Conservation (phyloP, 805 yeast species). For the Saccharomyces mikatae region DNA sequence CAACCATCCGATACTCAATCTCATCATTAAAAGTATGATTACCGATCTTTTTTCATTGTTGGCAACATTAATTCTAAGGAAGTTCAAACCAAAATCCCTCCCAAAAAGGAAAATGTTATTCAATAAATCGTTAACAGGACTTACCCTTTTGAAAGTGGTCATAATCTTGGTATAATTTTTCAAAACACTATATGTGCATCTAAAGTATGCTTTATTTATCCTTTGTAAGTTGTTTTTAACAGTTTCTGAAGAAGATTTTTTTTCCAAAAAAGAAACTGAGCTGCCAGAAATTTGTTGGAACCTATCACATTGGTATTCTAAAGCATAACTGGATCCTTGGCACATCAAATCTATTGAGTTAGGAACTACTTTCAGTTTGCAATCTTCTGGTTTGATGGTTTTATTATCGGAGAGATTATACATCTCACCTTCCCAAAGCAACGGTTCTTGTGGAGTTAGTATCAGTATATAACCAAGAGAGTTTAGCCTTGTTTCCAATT, state of each 20-base stretch:
- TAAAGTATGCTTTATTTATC: slow-evolving; percentile 58
- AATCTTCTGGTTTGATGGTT: slow-evolving; percentile 25
- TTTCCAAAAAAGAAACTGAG: slow-evolving; percentile 47
- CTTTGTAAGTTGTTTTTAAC: slow-evolving; percentile 68
- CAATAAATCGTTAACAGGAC: slow-evolving; percentile 67
- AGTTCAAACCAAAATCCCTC: slow-evolving; percentile 71
- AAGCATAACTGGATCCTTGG: slow-evolving; percentile 55
- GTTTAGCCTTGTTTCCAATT: slow-evolving; percentile 23
- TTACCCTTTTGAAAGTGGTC: slow-evolving; percentile 47
- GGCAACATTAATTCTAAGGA: slow-evolving; percentile 56
- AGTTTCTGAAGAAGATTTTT: slow-evolving; percentile 59
- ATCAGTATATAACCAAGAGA: slow-evolving; percentile 58
- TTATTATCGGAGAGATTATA: slow-evolving; percentile 40
- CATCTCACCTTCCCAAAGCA: slow-evolving; percentile 85
- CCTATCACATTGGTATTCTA: slow-evolving; percentile 47
- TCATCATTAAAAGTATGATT: slow-evolving; percentile 63
- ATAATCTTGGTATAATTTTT: slow-evolving; percentile 48
- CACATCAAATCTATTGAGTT: slow-evolving; percentile 20
- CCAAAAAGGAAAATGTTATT: slow-evolving; percentile 70
- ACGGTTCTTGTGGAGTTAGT: slow-evolving; percentile 71
- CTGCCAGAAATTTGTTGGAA: slow-evolving; percentile 54
- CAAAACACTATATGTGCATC: slow-evolving; percentile 57
- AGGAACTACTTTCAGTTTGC: slow-evolving; percentile 15
- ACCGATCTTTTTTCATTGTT: slow-evolving; percentile 48
- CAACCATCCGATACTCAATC: slow-evolving; percentile 85